phyloP scores from a whole-genome alignment of 1,284 basidiomycete species.

The Trichosporon coremiiforme region DNA sequence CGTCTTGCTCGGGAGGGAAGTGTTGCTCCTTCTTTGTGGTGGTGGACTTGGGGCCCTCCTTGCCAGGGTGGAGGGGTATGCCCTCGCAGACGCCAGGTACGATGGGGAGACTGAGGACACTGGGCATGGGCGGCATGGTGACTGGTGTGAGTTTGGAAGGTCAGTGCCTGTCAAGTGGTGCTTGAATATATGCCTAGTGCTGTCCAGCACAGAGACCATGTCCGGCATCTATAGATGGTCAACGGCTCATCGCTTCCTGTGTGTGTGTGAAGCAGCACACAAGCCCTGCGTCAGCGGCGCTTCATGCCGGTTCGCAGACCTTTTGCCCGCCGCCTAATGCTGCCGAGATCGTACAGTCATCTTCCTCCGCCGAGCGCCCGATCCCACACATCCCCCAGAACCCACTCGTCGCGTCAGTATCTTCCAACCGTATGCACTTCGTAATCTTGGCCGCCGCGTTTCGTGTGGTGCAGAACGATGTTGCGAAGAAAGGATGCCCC shows the following conservation, averaged over 20 bases:
- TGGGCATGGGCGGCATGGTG: conserved; percentile 1
- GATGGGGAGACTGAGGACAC: not conserved
- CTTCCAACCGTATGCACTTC: not conserved
- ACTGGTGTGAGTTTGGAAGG: too few species aligned
- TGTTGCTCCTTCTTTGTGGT: not conserved
- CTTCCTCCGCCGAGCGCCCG: too few species aligned
- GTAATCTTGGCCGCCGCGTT: too few species aligned
- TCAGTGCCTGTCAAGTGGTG: too few species aligned
- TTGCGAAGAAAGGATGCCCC: too few species aligned
- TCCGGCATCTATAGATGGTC: too few species aligned
- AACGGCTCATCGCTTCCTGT: too few species aligned
- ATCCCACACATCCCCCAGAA: not conserved
- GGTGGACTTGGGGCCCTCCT: not conserved
- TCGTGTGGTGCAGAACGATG: too few species aligned
- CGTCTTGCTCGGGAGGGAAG: not conserved
- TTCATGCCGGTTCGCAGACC: not conserved
- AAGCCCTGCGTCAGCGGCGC: too few species aligned
- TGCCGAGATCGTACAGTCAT: not conserved
- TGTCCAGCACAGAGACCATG: too few species aligned
- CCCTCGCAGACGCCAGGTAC: not conserved
- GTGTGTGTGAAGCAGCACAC: too few species aligned
- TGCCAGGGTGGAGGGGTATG: not conserved
- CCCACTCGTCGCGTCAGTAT: not conserved
- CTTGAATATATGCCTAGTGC: too few species aligned
- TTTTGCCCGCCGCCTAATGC: not conserved